Base-by-base conservation (phyloP, 2,329 filamentous ascomycete genomes). In the Paecilomyces dactylethromorphus region DNA sequence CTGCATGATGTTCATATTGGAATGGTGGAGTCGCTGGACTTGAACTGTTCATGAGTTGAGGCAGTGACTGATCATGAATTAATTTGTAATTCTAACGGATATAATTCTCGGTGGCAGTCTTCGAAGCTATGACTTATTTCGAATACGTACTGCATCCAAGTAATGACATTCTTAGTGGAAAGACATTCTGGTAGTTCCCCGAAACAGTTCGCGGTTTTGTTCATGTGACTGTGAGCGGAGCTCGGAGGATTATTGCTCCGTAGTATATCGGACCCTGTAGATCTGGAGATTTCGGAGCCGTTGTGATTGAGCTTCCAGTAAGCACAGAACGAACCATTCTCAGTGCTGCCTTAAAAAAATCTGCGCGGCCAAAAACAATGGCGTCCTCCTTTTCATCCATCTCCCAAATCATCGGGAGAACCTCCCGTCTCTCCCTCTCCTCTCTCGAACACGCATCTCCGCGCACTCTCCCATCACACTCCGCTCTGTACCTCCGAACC, bases 301-400 rank as follows among this genome's bases (percentile, higher is more conserved):
- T 56, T 45, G 53, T 31, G 56, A 49, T 55, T 56, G 57, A 59
- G 18, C 49, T 52, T 52, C n/a, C 49, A 52, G 24, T 22, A 52
- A 52, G 58, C 53, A 59, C 53, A 58, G 53, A 24, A 53, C 51
- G 55, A 58, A 59, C 56, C 59, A 51, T 33, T 54, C 54, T 54
- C 54, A 53, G 59, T 58, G 15, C 24, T 21, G 35, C 13, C 35
- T 15, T n/a, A n/a, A n/a, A 18, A n/a, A 8, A n/a, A 7, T 18
- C 35, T 45, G n/a, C 15, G 35, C 35, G 54, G 26, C 52, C 31
- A 62, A 32, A 31, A 61, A 33, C 56, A 60, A 71, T 73, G 70
- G 60, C 70, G 6, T 67, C 70, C 33, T 62, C 68, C 31, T 58
- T 69, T 56, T 64, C 60, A 58, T 66, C 58, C n/a, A 21, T 65